Evolutionary conservation across 139 green algal genomes (phyloP).

Genomic region (Haematococcus sp.): DNA sequence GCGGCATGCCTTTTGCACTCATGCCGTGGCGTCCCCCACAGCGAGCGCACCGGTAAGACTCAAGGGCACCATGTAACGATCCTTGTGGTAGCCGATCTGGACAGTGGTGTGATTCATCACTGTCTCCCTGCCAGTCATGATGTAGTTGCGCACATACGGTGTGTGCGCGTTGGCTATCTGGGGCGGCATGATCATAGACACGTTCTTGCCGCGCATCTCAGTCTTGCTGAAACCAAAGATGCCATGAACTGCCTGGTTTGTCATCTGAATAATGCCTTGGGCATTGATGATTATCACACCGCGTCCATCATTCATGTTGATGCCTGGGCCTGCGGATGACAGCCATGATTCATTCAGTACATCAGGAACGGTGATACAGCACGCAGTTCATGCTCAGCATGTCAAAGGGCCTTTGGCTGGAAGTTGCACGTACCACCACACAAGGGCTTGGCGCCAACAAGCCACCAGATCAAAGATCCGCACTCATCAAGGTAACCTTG

Average conservation of each 20-base stretch:
- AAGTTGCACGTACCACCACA: too few species aligned
- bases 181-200: conserved; percentile 43
- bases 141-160: conserved; percentile 39
- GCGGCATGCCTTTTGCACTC: too few species aligned
- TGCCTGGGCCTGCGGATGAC: too few species aligned
- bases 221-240: conserved; percentile 37
- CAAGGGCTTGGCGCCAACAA: too few species aligned
- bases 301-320: background rate
- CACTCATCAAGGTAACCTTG: too few species aligned
- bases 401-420: too few species aligned
- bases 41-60: background rate
- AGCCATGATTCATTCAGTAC: too few species aligned
- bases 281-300: conserved; percentile 33
- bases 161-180: conserved; percentile 37
- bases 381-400: too few species aligned
- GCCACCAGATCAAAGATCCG: too few species aligned
- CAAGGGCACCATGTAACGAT: conserved; percentile 26
- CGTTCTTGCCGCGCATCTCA: conserved; percentile 47
- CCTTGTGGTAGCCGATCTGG: conserved; percentile 27
- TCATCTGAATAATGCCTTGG: conserved; percentile 27
- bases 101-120: background rate
- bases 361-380: too few species aligned
- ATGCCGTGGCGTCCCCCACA: too few species aligned
- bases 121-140: conserved; percentile 4
- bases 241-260: conserved; percentile 4